These are phyloP conservation scores for Globisporangium paroecandrum DNA, from an alignment of 352 stramenopile genomes.

Conservation along the genomic window DNA sequence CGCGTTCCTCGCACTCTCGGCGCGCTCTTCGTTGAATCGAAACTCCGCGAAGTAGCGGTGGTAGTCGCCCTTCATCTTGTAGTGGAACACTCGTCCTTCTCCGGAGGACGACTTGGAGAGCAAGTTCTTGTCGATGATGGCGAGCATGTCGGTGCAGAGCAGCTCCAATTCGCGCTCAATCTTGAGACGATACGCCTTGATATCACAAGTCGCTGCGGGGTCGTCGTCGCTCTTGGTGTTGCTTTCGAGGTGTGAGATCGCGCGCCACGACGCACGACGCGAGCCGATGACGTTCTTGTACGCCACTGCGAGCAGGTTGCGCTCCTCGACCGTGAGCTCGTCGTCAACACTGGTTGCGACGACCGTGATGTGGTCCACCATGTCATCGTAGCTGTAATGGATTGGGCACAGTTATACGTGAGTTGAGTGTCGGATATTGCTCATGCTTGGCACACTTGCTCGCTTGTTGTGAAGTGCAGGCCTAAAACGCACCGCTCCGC, in stretches of 20 bases:
- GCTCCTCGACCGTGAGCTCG: constrained; percentile 98
- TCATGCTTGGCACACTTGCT: background rate
- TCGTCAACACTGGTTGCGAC: constrained; percentile 94
- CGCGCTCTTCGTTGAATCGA: constrained; percentile 96
- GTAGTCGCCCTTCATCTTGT: constrained; percentile 99
- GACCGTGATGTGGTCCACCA: constrained; percentile 98
- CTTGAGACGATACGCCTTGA: constrained; percentile 96
- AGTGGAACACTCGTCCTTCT: constrained; percentile 98
- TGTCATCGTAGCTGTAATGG: constrained; percentile 81
- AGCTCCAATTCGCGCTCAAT: constrained; percentile 94
- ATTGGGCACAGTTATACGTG: background rate
- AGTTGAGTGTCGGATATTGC: background rate
- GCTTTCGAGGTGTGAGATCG: constrained; percentile 98
- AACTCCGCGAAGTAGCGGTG: constrained; percentile 99
- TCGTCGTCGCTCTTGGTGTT: constrained; percentile 56
- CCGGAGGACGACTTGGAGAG: constrained; percentile 98
- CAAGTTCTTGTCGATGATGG: constrained; percentile 96
- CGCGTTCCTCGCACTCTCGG: constrained; percentile 80
- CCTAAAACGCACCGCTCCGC: constrained; percentile 55
- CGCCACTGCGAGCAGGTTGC: constrained; percentile 94
- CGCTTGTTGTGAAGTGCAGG: too few relatives aligned
- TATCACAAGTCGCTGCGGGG: constrained; percentile 37
- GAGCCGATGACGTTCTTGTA: constrained; percentile 99
- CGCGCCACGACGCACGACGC: constrained; percentile 97
- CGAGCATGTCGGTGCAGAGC: constrained; percentile 97